Evolutionary conservation across 2,329 filamentous ascomycete species (phyloP).

Genomic region (Dactylella cylindrospora): DNA sequence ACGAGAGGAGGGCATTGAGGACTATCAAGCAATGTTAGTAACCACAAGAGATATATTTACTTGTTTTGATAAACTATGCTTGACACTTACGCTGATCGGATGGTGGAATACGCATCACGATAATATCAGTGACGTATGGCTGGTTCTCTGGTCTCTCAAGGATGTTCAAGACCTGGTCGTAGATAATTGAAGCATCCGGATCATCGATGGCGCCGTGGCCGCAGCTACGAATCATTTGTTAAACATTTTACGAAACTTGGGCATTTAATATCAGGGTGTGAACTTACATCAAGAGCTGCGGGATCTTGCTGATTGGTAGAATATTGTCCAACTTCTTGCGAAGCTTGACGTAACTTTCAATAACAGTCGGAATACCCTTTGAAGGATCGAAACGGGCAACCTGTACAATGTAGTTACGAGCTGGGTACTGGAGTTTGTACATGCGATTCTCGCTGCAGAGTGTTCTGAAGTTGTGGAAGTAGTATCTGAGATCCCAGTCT

Average conservation of each 20-base stretch:
- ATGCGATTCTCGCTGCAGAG: conserved; percentile 63
- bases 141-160: conserved; percentile 63
- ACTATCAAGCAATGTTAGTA: conserved; percentile 50
- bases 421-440: conserved; percentile 62
- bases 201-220: conserved; percentile 81
- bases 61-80: background rate
- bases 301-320: conserved; percentile 57
- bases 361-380: conserved; percentile 76
- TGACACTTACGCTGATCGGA: conserved; percentile 64
- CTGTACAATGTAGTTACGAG: conserved; percentile 72
- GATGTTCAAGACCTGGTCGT: conserved; percentile 69
- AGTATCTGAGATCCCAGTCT: conserved; percentile 71
- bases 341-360: conserved; percentile 74
- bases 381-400: conserved; percentile 80
- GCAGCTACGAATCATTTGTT: conserved; percentile 53
- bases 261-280: no score
- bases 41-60: background rate
- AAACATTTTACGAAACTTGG: no score
- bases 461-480: conserved; percentile 70
- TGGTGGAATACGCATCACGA: conserved; percentile 73
- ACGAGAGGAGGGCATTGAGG: conserved; percentile 72
- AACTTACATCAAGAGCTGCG: conserved; percentile 69
- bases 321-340: conserved; percentile 62
- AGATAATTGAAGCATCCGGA: conserved; percentile 71
- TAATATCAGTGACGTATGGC: conserved; percentile 65